Evolutionary conservation across 202 grass and related monocot genomes (phyloP).

Genomic region (Panicum virgatum): DNA sequence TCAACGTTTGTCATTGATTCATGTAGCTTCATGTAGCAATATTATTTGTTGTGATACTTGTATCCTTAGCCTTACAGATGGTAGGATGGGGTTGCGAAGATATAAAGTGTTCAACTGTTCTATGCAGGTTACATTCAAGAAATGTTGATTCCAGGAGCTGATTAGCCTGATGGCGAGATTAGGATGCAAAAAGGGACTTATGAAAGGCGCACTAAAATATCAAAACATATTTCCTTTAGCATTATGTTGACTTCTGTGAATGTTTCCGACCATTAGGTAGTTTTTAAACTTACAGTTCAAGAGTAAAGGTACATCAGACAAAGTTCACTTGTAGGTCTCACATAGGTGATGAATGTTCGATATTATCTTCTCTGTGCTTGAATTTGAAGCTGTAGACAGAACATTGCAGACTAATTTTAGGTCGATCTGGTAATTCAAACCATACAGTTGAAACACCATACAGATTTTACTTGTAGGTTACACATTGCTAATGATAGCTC

Average conservation of each 20-base stretch:
- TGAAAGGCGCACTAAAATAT: neutral
- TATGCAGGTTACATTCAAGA: constrained; percentile 22
- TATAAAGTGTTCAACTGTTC: constrained; percentile 1
- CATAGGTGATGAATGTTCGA: neutral
- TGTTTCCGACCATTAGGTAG: constrained; percentile 7
- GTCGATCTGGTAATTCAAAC: constrained; percentile 1
- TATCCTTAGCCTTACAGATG: neutral
- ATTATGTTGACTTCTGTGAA: neutral
- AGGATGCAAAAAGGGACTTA: constrained; percentile 9
- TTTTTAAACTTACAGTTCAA: constrained; percentile 16
- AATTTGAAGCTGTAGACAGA: neutral
- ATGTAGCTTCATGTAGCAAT: constrained; percentile 10
- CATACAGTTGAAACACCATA: constrained; percentile 9
- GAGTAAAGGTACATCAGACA: neutral
- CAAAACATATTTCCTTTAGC: neutral
- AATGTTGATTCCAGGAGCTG: constrained; percentile 25
- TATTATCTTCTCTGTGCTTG: neutral
- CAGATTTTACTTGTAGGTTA: neutral
- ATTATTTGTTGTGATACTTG: neutral
- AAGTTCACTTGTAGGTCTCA: neutral
- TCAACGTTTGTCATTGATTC: neutral
- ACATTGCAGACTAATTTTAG: constrained; percentile 4
- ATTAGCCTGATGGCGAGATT: constrained; percentile 1
- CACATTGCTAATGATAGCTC: neutral
- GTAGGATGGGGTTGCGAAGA: neutral